These are phyloP conservation scores for Neodidymelliopsis sp. DNA, from an alignment of 2,329 filamentous ascomycete genomes.

Conservation along the genomic window DNA sequence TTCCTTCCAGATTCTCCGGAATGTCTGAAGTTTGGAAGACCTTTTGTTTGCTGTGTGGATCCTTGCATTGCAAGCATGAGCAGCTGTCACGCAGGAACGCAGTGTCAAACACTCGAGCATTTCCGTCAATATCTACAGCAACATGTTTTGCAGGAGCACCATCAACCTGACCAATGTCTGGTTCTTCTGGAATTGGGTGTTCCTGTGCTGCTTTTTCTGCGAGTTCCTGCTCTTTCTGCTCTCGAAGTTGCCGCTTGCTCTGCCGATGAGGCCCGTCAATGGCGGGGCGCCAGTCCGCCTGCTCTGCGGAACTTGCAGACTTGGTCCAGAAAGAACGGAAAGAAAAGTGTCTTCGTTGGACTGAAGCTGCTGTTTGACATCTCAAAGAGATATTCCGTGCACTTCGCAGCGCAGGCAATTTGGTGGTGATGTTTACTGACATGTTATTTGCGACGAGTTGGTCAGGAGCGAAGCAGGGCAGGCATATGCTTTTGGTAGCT, in stretches of 20 bases:
- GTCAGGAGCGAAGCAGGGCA: slow-evolving; percentile 6
- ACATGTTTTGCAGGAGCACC: slow-evolving; percentile 39
- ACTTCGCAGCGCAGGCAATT: slow-evolving; percentile 17
- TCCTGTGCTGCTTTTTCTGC: slow-evolving; percentile 19
- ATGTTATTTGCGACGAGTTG: slow-evolving; percentile 25
- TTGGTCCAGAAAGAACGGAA: slow-evolving; percentile 31
- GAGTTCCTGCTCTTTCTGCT: slow-evolving; percentile 27
- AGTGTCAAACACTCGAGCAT: slow-evolving; percentile 40
- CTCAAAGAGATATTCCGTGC: slow-evolving; percentile 12
- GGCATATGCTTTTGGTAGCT: slow-evolving; percentile 11
- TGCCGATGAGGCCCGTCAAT: slow-evolving; percentile 28
- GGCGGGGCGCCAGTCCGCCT: slow-evolving; percentile 30
- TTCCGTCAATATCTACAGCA: slow-evolving; percentile 44
- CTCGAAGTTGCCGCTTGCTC: slow-evolving; percentile 29
- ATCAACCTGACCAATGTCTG: slow-evolving; percentile 28
- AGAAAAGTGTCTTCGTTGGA: slow-evolving; percentile 20
- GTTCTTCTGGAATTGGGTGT: slow-evolving; percentile 9
- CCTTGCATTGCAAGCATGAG: slow-evolving; percentile 63
- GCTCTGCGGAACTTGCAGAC: slow-evolving; percentile 24
- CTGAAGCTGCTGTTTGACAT: slow-evolving; percentile 6
- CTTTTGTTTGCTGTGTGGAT: slow-evolving; percentile 68
- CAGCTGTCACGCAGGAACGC: slow-evolving; percentile 65
- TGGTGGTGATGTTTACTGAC: slow-evolving; percentile 39
- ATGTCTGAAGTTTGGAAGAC: slow-evolving; percentile 72
- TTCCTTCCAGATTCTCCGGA: slow-evolving; percentile 52